A percentile compares a stretch with the other conserved stretches of the same genome.
These are phyloP conservation scores for Cyclocybe cylindracea DNA, from an alignment of 768 basidiomycete genomes.

Conservation along the genomic window DNA sequence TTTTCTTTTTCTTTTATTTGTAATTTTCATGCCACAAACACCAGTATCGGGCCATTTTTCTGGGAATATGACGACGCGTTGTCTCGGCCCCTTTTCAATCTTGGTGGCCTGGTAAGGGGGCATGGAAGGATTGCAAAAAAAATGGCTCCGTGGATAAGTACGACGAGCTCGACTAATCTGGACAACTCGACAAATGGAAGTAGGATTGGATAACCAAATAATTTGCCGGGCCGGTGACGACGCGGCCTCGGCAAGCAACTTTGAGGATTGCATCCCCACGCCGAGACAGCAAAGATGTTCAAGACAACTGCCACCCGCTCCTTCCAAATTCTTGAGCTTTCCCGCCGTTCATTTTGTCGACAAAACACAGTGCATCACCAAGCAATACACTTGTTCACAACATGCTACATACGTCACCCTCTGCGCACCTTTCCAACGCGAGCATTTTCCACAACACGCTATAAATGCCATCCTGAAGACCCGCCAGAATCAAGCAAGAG, in stretches of 20 bases:
- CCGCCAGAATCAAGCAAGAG: constrained; percentile 15
- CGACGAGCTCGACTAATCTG: too few species aligned
- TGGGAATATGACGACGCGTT: too few species aligned
- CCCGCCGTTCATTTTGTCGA: constrained; percentile 3
- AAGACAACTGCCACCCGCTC: constrained; percentile 21
- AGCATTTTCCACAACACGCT: constrained; percentile 22
- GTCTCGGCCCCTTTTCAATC: too few species aligned
- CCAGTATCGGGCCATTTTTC: too few species aligned
- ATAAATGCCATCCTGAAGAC: constrained; percentile 11
- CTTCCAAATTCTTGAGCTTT: constrained; percentile 11
- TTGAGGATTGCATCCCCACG: constrained; percentile 11
- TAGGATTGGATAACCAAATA: neutral
- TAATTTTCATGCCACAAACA: too few species aligned
- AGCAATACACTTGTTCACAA: neutral
- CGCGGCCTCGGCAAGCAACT: neutral
- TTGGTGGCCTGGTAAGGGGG: too few species aligned
- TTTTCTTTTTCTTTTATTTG: too few species aligned
- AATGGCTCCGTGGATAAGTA: too few species aligned
- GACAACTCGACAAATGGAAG: too few species aligned
- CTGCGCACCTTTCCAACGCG: constrained; percentile 2
- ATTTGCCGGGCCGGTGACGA: neutral
- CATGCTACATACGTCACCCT: neutral
- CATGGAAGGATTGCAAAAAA: too few species aligned
- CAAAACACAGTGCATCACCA: neutral
- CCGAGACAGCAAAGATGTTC: constrained; percentile 14